A percentile compares a stretch with the other conserved stretches of the same genome.
Conservation (phyloP, 441 rosid species). For the Adansonia gregorii region DNA sequence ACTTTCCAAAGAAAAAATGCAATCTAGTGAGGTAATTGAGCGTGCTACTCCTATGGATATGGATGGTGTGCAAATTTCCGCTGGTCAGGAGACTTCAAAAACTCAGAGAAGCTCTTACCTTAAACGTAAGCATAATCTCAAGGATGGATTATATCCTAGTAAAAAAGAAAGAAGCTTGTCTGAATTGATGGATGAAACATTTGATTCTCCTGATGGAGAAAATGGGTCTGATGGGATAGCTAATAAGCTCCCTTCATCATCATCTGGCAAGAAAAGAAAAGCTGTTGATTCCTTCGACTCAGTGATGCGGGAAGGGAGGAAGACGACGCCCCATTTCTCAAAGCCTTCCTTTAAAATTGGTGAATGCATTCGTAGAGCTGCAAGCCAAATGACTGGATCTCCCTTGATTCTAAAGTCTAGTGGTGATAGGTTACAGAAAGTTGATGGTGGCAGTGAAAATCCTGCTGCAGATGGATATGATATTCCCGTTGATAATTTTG, state of each 20-base stretch:
- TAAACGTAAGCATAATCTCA: conserved; percentile 71
- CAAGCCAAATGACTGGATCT: conserved; percentile 87
- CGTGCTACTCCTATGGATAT: conserved; percentile 23
- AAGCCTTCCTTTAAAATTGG: conserved; percentile 90
- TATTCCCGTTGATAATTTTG: conserved; percentile 36
- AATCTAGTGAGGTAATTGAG: conserved; percentile 14
- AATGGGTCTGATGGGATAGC: conserved; percentile 45
- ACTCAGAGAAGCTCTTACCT: conserved; percentile 41
- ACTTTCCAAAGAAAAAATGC: conserved; percentile 33
- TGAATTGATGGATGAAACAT: conserved; percentile 52
- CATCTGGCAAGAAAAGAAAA: conserved; percentile 49
- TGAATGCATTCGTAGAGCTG: conserved; percentile 87
- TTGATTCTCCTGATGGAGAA: conserved; percentile 53
- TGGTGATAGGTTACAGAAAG: conserved; percentile 45
- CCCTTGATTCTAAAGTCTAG: conserved; percentile 59
- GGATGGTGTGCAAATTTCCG: conserved; percentile 30
- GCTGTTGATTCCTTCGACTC: conserved; percentile 42
- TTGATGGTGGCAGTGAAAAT: conserved; percentile 36
- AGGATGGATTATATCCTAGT: conserved; percentile 43
- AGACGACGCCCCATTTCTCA: conserved; percentile 45
- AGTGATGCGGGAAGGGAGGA: conserved; percentile 52
- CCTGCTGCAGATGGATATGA: conserved; percentile 49
- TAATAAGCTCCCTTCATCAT: conserved; percentile 38
- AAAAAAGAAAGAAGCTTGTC: conserved; percentile 57
- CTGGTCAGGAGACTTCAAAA: conserved; percentile 32